Evolutionary conservation across 1,284 basidiomycete genomes (phyloP).

Genomic region (Melampsora occidentalis): DNA sequence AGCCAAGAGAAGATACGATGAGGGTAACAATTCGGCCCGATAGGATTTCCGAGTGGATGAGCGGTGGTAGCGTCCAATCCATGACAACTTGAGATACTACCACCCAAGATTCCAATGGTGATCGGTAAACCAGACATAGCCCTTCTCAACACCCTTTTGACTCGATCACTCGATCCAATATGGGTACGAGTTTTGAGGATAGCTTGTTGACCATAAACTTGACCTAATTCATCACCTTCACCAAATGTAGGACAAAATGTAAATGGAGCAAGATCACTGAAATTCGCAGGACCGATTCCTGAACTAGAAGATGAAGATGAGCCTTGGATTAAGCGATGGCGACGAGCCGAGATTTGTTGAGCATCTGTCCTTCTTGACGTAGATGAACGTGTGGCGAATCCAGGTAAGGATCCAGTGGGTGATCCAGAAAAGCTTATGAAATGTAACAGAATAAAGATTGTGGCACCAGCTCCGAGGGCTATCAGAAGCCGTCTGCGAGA

Average conservation of each 20-base stretch:
- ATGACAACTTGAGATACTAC: slow-evolving; percentile 83
- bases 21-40: slow-evolving; percentile 80
- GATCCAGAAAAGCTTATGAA: slow-evolving; percentile 39
- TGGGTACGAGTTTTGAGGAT: slow-evolving; percentile 75
- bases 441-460: slow-evolving; percentile 37
- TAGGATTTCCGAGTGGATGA: slow-evolving; percentile 65
- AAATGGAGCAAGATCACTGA: slow-evolving; percentile 68
- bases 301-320: slow-evolving; percentile 14
- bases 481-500: slow-evolving; percentile 31
- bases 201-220: slow-evolving; percentile 71
- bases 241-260: slow-evolving; percentile 84
- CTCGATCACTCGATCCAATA: slow-evolving; percentile 73
- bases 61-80: slow-evolving; percentile 68
- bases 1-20: slow-evolving; percentile 90
- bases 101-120: slow-evolving; percentile 84
- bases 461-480: slow-evolving; percentile 17
- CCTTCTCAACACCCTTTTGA: slow-evolving; percentile 77
- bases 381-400: slow-evolving; percentile 32
- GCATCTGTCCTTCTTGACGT: slow-evolving; percentile 39
- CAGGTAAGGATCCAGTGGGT: slow-evolving; percentile 23
- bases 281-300: slow-evolving; percentile 40
- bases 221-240: slow-evolving; percentile 71
- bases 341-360: slow-evolving; percentile 41
- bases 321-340: slow-evolving; percentile 34
- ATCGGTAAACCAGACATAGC: slow-evolving; percentile 80